These are phyloP conservation scores for Strigomonas culicis DNA, from an alignment of 208 protist species.

Conservation along the genomic window DNA sequence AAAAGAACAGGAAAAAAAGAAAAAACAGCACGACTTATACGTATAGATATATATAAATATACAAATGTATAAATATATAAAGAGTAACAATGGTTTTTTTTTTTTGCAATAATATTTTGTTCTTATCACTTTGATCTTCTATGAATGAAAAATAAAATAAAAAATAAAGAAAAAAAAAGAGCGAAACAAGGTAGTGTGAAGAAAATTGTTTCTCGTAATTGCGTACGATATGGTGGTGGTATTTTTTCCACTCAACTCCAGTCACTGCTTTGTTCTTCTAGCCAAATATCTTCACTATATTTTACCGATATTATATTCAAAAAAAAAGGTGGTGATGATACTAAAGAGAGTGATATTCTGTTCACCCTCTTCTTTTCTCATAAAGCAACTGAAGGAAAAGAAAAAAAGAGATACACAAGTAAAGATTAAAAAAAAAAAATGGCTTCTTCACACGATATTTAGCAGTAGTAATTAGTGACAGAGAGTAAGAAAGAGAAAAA, in stretches of 20 bases:
- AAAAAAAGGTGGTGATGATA: neutral
- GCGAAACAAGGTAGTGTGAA: neutral
- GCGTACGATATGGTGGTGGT: too few species aligned
- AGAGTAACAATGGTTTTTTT: too few species aligned
- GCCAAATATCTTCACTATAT: neutral
- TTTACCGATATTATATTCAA: neutral
- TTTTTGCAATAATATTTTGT: neutral
- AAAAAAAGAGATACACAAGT: neutral
- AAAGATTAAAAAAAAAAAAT: neutral
- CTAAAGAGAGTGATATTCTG: neutral
- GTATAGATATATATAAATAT: too few species aligned
- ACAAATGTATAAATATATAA: too few species aligned
- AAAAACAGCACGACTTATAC: too few species aligned
- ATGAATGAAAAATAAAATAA: slow-evolving; percentile 1
- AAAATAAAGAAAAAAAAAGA: slow-evolving; percentile 10
- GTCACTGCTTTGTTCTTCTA: neutral
- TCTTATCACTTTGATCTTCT: neutral
- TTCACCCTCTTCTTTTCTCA: too few species aligned
- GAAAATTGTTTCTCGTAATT: neutral
- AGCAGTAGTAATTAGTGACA: neutral
- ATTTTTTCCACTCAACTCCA: too few species aligned
- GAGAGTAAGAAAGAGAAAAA: slow-evolving; percentile 1
- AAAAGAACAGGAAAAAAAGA: slow-evolving; percentile 5
- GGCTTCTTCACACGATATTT: neutral
- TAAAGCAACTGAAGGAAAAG: neutral